Conservation (phyloP, 2,329 filamentous ascomycete species). For the Botrytis squamosa region DNA sequence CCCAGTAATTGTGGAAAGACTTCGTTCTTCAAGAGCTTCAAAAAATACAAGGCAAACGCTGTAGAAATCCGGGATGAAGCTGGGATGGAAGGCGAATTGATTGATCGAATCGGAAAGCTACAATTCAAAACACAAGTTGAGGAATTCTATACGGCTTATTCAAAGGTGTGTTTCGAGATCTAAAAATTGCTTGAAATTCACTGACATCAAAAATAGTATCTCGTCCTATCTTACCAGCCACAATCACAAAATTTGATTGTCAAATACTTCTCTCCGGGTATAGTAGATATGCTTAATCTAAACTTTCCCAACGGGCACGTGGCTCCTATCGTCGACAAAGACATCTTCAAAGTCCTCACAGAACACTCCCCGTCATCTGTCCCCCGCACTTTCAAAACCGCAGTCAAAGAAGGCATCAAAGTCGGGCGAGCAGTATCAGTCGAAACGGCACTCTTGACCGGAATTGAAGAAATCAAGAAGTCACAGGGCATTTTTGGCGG, state of each 20-base stretch:
- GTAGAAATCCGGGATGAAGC: conserved; percentile 33
- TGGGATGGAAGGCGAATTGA: conserved; percentile 45
- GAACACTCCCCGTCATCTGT: conserved; percentile 44
- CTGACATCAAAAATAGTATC: conserved; percentile 36
- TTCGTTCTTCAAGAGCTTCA: conserved; percentile 35
- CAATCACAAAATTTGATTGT: conserved; percentile 41
- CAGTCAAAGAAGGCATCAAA: conserved; percentile 42
- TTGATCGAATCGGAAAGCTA: conserved; percentile 41
- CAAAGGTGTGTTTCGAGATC: conserved; percentile 37
- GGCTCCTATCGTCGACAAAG: conserved; percentile 45
- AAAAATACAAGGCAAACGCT: conserved; percentile 28
- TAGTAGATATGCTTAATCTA: conserved; percentile 49
- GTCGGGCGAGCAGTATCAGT: conserved; percentile 34
- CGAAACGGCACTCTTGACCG: conserved; percentile 35
- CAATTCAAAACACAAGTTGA: conserved; percentile 43
- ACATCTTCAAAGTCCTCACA: conserved; percentile 55
- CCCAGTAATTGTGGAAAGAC: conserved; percentile 22
- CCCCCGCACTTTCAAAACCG: conserved; percentile 46
- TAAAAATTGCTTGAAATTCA: neutral
- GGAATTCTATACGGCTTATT: conserved; percentile 46
- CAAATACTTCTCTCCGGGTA: conserved; percentile 48
- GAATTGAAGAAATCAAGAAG: conserved; percentile 30
- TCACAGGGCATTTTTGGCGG: conserved; percentile 25
- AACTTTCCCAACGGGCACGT: conserved; percentile 38
- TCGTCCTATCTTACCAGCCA: conserved; percentile 42